Evolutionary conservation across 768 basidiomycete genomes (phyloP), one percentile per base, ranked within the genome.

Genomic region (Boletales sp.): DNA sequence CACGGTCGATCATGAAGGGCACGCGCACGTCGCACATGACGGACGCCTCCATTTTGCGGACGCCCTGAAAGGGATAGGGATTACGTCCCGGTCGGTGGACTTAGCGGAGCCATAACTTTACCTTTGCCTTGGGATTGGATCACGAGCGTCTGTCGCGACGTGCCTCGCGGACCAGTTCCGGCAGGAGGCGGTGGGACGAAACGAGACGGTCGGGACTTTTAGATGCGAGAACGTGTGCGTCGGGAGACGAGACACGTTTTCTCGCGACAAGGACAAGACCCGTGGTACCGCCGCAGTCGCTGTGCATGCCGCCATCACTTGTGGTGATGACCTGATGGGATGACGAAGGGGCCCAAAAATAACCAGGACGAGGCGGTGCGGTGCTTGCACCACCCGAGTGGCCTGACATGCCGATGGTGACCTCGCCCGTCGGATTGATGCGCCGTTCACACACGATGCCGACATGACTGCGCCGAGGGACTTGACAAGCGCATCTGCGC

Each of bases 1-100:
- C 45, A 31, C 2, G 49, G 53, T 58, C 61, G 62, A 58, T 61
- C 62, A 61, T 64, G 62, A 62, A 57, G 21, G 43, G 29, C 45
- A 42, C 7, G n/a, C 7, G n/a, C 14, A 13, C 30, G 21, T 21
- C 7, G 48, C 47, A 21, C 24, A 21, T 47, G 53, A 50, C 46
- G 24, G 13, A 31, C 15, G 24, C 24, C 56, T 62, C 56, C 61
- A 62, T 64, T 63, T n/a, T 50, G 24, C 35, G n/a, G 34, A 13
- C 30, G 17, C 30, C 54, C 46, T 41, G 46, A 40, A 21, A 34
- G 41, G 47, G 29, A 37, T 24, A 24, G 6, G 13, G 46, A 27
- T 54, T 47, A 39, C 32, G 43, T 49, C 35, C 32, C 24, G 4
- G 2, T 27, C 1, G 6, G 24, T 27, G 24, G 24, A 27, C 24